Evolutionary conservation across 2,329 filamentous ascomycete species (phyloP), one percentile per base, ranked within the genome.

Genomic region (Botryosphaeria dothidea): DNA sequence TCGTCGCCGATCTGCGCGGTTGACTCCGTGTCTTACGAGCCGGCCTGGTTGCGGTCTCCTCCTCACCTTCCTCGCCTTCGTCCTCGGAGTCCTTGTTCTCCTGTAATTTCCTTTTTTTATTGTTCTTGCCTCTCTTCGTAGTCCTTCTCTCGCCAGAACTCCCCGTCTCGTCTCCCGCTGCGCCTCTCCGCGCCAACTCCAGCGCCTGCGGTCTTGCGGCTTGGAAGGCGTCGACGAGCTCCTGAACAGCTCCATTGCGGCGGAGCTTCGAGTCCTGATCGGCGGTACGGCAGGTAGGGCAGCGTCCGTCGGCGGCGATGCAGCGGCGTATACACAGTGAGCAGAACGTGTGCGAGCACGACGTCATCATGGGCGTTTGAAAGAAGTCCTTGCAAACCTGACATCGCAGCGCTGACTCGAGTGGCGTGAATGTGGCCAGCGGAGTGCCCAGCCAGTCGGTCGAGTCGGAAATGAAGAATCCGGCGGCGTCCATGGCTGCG

Each of bases 381-480:
- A 92, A 98, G 79, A 98, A 96, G 77, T 99, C 96, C 76, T 98
- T 98, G 86, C 95, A 99, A 66, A 99, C 91, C 78, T 98, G 92
- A 79, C 95, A 99, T 71, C 95, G 92, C 21, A 99, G 84, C 3
- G 93, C 88, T 66, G 90, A 88, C 73, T 99, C 95, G 68, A 99
- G 86, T 15, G 86, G 81, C 54, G 88, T 83, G 63, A 96, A 85
- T 15, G 81, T 81, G 17, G 86, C 79, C 1, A 96, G 82, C 1
- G 88, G 85, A 13, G 92, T 96, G 11, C 81, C 73, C 5, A 93
- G 83, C 92, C 92, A 96, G 80, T 96, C 92, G 62, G 92, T 93
- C n/a, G 91, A 89, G 79, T 95, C 92, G 3, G 38, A 2, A 11
- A 56, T 52, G 25, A 11, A 27, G 49, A 43, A 31, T 8, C 34